Percentiles rank a stretch among this genome's conserved stretches.
These are phyloP conservation scores for Epichloe scottii DNA, from an alignment of 2,329 filamentous ascomycete genomes.

Conservation along the genomic window DNA sequence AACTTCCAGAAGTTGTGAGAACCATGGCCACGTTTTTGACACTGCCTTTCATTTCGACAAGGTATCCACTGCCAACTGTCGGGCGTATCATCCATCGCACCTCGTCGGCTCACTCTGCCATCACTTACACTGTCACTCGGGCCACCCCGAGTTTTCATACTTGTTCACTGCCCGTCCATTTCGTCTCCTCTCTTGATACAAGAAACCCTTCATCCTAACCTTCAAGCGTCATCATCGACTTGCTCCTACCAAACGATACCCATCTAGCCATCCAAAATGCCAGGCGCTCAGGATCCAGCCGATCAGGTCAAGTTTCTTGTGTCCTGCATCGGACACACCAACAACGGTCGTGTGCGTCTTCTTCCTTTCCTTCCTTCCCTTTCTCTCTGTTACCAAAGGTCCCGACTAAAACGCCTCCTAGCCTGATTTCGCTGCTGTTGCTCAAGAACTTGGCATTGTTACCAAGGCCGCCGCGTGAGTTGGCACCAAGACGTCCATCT, in stretches of 20 bases:
- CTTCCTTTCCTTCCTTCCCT: not conserved
- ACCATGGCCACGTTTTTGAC: not conserved
- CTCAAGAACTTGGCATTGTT: constrained; percentile 48
- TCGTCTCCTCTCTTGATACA: not conserved
- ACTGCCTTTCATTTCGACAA: not conserved
- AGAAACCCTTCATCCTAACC: not conserved
- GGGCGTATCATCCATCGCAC: not conserved
- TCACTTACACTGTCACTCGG: not conserved
- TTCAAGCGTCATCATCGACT: too few relatives aligned
- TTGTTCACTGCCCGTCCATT: not conserved
- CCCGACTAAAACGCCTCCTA: constrained; percentile 16
- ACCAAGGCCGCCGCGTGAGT: constrained; percentile 60
- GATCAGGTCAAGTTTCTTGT: constrained; percentile 54
- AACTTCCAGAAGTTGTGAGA: not conserved
- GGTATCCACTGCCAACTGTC: constrained; percentile 1
- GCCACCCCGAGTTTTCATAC: not conserved
- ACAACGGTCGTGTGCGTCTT: constrained; percentile 42
- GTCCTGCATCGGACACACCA: constrained; percentile 49
- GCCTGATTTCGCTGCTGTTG: constrained; percentile 56
- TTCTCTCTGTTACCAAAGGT: not conserved
- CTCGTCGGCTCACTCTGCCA: not conserved
- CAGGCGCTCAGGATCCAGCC: constrained; percentile 29
- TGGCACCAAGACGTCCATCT: not conserved
- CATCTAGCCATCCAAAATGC: constrained; percentile 7
- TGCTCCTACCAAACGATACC: not conserved